Evolutionary conservation across 2,329 filamentous ascomycete species (phyloP), one percentile per base, ranked within the genome.

Genomic region (Xylaria multiplex): DNA sequence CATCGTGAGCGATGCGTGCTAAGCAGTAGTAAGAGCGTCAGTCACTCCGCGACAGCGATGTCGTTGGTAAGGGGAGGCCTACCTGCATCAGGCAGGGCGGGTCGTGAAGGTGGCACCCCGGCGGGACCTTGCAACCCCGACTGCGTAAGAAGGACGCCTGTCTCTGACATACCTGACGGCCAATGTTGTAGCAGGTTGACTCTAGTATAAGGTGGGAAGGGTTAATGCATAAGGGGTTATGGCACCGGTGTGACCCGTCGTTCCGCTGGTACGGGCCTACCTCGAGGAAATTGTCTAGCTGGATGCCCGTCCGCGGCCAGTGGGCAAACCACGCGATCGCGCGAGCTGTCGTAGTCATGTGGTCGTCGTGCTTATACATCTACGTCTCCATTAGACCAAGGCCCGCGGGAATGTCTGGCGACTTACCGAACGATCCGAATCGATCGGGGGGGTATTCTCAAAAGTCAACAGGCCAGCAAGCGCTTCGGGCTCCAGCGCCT

Each of bases 311-410:
- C 1, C n/a, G n/a, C 16, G 30, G 13, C 19, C 30, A 55, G 13
- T 43, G 2, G 9, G 1, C 9, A 55, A 55, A 55, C 13, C 43
- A 55, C 16, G n/a, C n/a, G 16, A 55, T 55, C 3, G 13, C 8
- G 1, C 30, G n/a, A 2, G 13, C 19, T n/a, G 9, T 27, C 8
- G n/a, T 55, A 16, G n/a, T 55, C 8, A 55, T 43, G 43, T 55
- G 30, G n/a, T 55, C 43, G 30, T 55, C 30, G 30, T 55, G 30
- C n/a, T 30, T 30, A n/a, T 55, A 55, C 30, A 55, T 55, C n/a
- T 55, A 27, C 14, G 3, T 14, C 3, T 43, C 3, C 16, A 16
- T 46, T 46, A 22, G 7, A 9, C 11, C 2, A 6, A 46, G 9
- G 1, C 2, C 22, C 6, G 8, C 9, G 24, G 11, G 5, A 22